Evolutionary conservation across 139 green algal genomes (phyloP).

Genomic region (Yamagishiella unicocca): DNA sequence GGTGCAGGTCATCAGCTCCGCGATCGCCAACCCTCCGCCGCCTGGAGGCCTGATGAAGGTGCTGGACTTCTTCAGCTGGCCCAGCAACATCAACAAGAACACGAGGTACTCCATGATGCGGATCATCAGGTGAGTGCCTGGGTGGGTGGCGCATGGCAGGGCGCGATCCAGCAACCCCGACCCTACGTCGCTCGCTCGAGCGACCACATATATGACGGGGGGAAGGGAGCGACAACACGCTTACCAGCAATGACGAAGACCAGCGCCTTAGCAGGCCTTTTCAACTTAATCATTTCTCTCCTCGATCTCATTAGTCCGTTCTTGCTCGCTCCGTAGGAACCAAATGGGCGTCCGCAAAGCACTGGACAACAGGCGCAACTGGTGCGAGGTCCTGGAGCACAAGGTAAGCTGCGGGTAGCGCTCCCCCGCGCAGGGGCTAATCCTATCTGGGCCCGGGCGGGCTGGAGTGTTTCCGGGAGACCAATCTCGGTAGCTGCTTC

Average conservation of each 20-base stretch:
- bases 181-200: too few species aligned
- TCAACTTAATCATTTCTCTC: too few species aligned
- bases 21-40: constrained; percentile 49
- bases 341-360: neutral
- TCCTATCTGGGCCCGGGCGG: too few species aligned
- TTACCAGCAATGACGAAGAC: too few species aligned
- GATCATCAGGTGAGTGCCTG: neutral
- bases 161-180: too few species aligned
- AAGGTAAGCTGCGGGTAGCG: neutral
- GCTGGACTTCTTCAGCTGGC: neutral
- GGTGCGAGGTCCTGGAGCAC: constrained; percentile 40
- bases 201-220: too few species aligned
- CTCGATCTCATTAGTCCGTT: too few species aligned
- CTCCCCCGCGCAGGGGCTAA: too few species aligned
- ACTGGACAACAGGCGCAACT: constrained; percentile 50
- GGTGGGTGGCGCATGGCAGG: neutral
- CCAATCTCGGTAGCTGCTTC: too few species aligned
- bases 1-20: constrained; percentile 39
- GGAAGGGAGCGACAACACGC: too few species aligned
- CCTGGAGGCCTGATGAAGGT: constrained; percentile 2
- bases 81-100: constrained; percentile 20
- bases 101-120: constrained; percentile 11
- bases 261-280: too few species aligned
- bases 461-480: too few species aligned
- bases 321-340: neutral